Evolutionary conservation across 2,329 filamentous ascomycete genomes (phyloP).

Genomic region (Pochonia chlamydosporia): DNA sequence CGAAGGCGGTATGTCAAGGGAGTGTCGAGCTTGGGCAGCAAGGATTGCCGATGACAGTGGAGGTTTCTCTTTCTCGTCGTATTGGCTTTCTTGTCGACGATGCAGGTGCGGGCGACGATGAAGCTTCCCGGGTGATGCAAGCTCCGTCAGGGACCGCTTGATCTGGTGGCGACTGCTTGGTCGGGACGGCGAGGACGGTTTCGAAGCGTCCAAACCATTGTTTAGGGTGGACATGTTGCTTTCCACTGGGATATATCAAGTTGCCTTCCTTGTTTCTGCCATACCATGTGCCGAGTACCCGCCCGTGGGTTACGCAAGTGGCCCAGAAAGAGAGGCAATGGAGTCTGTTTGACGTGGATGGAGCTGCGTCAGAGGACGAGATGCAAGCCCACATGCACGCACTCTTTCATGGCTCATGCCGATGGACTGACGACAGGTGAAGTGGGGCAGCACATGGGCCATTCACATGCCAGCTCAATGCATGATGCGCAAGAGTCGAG

Average conservation of each 20-base stretch:
- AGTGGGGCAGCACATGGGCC: background rate
- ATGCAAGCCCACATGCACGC: too few species aligned
- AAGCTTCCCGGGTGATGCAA: conserved; percentile 41
- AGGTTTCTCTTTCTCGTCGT: conserved; percentile 23
- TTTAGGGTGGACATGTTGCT: conserved; percentile 11
- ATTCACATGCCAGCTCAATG: conserved; percentile 4
- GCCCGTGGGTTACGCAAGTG: conserved; percentile 7
- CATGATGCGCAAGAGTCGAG: too few species aligned
- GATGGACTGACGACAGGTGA: too few species aligned
- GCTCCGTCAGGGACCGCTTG: conserved; percentile 49
- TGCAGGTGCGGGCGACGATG: conserved; percentile 28
- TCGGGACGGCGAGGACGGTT: conserved; percentile 10
- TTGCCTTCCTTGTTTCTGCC: background rate
- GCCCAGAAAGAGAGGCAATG: conserved; percentile 2
- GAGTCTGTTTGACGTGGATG: background rate
- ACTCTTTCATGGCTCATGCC: too few species aligned
- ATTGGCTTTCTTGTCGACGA: conserved; percentile 23
- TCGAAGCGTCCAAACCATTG: conserved; percentile 1
- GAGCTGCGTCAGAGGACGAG: too few species aligned
- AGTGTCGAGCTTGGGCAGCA: conserved; percentile 28
- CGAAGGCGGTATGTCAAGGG: conserved; percentile 39
- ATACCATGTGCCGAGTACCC: conserved; percentile 4
- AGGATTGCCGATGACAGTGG: background rate
- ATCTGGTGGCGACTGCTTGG: conserved; percentile 42
- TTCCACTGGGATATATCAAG: background rate